Percentiles rank a stretch among this genome's conserved stretches.
Evolutionary conservation across 2,329 filamentous ascomycete genomes (phyloP).

Genomic region (Talaromyces islandicus): DNA sequence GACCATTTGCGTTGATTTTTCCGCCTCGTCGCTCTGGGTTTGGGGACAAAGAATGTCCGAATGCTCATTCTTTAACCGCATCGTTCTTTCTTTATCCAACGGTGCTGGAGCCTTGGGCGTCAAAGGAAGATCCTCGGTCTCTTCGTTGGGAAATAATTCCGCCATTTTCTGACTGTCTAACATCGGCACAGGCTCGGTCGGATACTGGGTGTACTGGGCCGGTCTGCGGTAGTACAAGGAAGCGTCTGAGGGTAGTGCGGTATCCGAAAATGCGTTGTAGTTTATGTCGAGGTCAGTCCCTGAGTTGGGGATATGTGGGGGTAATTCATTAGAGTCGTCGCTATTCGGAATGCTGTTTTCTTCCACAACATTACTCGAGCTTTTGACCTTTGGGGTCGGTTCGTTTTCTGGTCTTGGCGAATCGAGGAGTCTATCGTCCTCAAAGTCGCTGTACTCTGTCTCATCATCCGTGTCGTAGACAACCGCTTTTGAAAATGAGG

Average conservation of each 20-base stretch:
- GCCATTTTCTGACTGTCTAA: constrained; percentile 32
- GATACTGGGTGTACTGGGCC: constrained; percentile 31
- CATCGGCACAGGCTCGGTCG: constrained; percentile 28
- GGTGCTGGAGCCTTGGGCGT: constrained; percentile 12
- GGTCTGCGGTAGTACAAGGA: constrained; percentile 32
- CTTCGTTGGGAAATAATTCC: constrained; percentile 28
- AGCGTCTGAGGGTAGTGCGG: constrained; percentile 27
- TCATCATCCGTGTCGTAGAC: constrained; percentile 39
- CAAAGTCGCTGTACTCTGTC: constrained; percentile 26
- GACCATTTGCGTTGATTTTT: constrained; percentile 27
- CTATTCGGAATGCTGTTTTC: constrained; percentile 1
- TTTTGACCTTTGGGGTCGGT: constrained; percentile 3
- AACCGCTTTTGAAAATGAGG: constrained; percentile 22
- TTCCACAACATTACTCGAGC: constrained; percentile 2
- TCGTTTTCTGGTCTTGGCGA: background rate
- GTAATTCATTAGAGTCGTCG: constrained; percentile 28
- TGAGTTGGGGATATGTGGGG: constrained; percentile 18
- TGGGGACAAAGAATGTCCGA: constrained; percentile 7
- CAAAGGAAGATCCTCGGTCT: background rate
- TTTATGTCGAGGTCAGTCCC: constrained; percentile 18
- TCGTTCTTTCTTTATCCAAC: constrained; percentile 10
- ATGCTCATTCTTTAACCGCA: constrained; percentile 5
- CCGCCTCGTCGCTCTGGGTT: constrained; percentile 4
- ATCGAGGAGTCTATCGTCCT: constrained; percentile 17
- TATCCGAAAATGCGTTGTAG: constrained; percentile 19